Evolutionary conservation across 2,329 filamentous ascomycete species (phyloP).

Genomic region (Pseudonectria buxi): DNA sequence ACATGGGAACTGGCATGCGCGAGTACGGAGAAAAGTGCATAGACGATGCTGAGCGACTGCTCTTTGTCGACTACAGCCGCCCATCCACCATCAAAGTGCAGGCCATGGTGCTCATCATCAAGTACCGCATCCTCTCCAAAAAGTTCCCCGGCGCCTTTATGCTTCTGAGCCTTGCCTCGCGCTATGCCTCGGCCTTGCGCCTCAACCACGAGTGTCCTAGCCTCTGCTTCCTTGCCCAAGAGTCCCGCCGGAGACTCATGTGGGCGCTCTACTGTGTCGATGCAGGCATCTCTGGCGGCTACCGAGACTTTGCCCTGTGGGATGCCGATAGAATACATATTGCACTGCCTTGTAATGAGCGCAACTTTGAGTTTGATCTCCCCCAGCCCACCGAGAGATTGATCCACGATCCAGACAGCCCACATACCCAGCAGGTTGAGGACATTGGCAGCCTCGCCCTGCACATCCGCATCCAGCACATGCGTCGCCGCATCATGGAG

Average conservation of each 20-base stretch:
- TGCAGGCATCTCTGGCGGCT: conserved; percentile 34
- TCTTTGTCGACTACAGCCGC: conserved; percentile 46
- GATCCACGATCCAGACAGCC: conserved; percentile 37
- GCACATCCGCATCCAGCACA: conserved; percentile 49
- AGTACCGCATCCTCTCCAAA: conserved; percentile 38
- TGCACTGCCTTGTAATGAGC: conserved; percentile 36
- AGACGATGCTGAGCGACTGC: conserved; percentile 46
- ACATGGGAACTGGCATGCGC: conserved; percentile 44
- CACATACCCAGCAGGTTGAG: conserved; percentile 36
- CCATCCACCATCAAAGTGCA: conserved; percentile 52
- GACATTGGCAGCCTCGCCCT: conserved; percentile 50
- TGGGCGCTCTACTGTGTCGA: conserved; percentile 40
- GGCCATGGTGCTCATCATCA: conserved; percentile 38
- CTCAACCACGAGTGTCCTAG: conserved; percentile 37
- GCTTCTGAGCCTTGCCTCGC: conserved; percentile 36
- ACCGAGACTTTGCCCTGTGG: conserved; percentile 40
- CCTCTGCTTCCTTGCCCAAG: conserved; percentile 34
- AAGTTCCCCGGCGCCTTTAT: conserved; percentile 39
- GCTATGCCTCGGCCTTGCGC: conserved; percentile 36
- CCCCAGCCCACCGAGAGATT: conserved; percentile 48
- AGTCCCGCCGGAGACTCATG: conserved; percentile 36
- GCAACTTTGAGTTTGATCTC: conserved; percentile 49
- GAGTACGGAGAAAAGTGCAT: conserved; percentile 49
- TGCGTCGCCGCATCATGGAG: conserved; percentile 48
- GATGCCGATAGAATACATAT: conserved; percentile 35